phyloP scores from a whole-genome alignment of 345 rosid genomes.

The Brassica juncea region DNA sequence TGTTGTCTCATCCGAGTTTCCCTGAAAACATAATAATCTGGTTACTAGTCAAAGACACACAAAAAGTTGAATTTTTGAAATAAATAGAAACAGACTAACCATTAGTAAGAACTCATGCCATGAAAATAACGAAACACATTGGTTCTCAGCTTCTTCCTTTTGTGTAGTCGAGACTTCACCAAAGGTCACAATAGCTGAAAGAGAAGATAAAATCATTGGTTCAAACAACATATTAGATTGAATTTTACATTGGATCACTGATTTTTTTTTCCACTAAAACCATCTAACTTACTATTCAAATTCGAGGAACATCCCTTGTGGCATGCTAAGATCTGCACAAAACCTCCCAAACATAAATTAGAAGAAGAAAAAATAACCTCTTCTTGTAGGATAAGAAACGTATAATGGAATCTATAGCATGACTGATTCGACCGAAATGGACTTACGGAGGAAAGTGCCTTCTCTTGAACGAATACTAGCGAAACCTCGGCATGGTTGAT shows the following conservation, averaged over 20 bases:
- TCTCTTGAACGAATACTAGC: slow-evolving; percentile 75
- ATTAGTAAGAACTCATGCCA: slow-evolving; percentile 69
- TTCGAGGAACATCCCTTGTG: slow-evolving; percentile 59
- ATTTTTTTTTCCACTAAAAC: neutral
- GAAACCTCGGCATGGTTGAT: slow-evolving; percentile 93
- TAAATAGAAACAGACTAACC: slow-evolving; percentile 51
- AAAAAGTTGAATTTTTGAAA: slow-evolving; percentile 3
- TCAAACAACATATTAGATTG: neutral
- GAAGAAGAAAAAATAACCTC: neutral
- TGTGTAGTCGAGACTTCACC: slow-evolving; percentile 55
- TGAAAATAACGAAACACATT: slow-evolving; percentile 71
- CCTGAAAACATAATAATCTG: slow-evolving; percentile 41
- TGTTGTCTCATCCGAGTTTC: slow-evolving; percentile 54
- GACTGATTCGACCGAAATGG: neutral
- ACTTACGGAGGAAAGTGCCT: slow-evolving; percentile 73
- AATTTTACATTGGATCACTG: neutral
- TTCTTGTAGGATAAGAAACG: slow-evolving; percentile 23
- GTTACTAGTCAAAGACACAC: neutral
- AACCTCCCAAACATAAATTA: neutral
- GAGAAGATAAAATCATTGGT: neutral
- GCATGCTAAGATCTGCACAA: slow-evolving; percentile 72
- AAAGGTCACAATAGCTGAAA: slow-evolving; percentile 79
- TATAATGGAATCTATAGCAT: neutral
- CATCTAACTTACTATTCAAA: slow-evolving; percentile 61
- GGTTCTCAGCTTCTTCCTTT: slow-evolving; percentile 73